These are phyloP conservation scores for Neotropicomus parvogracilis DNA, from an alignment of 1,284 basidiomycete species.

Conservation along the genomic window DNA sequence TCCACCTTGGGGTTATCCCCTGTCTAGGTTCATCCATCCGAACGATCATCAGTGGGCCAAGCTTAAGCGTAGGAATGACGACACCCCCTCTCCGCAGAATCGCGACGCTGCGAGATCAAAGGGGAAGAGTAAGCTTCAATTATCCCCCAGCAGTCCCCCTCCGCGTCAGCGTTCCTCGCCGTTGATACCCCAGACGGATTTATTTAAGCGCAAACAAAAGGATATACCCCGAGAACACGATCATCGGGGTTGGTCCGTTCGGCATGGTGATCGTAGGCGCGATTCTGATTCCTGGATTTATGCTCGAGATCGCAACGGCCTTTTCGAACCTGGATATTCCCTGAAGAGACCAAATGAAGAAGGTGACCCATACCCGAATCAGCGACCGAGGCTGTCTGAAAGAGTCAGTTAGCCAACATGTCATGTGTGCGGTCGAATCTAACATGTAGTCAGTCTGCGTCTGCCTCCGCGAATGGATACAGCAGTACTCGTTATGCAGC, in stretches of 20 bases:
- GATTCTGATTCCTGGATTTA: constrained; percentile 28
- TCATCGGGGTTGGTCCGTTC: constrained; percentile 16
- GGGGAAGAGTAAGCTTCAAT: constrained; percentile 22
- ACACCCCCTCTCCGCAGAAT: constrained; percentile 15
- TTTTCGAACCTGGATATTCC: constrained; percentile 17
- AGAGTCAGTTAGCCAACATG: constrained; percentile 20
- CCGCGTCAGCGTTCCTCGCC: constrained; percentile 30
- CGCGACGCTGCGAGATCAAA: constrained; percentile 22
- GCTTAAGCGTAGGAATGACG: constrained; percentile 22
- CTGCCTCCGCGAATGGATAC: constrained; percentile 8
- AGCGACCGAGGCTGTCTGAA: constrained; percentile 29
- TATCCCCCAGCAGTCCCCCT: constrained; percentile 22
- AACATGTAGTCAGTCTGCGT: constrained; percentile 17
- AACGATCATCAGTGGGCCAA: constrained; percentile 43
- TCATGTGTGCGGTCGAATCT: constrained; percentile 7
- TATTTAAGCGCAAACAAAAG: constrained; percentile 31
- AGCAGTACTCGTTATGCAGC: constrained; percentile 7
- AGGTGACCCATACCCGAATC: constrained; percentile 26
- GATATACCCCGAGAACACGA: constrained; percentile 26
- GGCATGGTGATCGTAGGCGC: constrained; percentile 25
- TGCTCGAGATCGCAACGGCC: constrained; percentile 21
- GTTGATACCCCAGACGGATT: constrained; percentile 31
- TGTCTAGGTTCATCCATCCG: constrained; percentile 51
- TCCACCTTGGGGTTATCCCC: constrained; percentile 7
- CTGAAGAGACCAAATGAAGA: constrained; percentile 32